phyloP scores from a whole-genome alignment of 352 stramenopile species.

The Globisporangium ultimum region DNA sequence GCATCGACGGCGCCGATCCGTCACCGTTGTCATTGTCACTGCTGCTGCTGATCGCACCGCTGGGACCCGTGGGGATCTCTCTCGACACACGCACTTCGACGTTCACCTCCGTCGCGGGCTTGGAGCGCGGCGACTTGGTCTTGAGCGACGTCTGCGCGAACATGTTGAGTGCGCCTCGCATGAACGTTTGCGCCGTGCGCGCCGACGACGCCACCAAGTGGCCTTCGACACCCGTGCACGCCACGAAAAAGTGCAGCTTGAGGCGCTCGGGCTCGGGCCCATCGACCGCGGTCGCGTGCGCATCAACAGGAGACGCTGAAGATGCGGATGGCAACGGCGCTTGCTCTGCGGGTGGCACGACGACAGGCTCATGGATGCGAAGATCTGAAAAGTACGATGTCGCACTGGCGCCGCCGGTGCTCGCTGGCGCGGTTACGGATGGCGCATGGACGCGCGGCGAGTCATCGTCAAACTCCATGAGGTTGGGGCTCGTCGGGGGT shows the following conservation, averaged over 20 bases:
- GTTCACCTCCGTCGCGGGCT: slow-evolving; percentile 57
- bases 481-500: slow-evolving; percentile 26
- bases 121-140: slow-evolving; percentile 43
- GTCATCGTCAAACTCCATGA: slow-evolving; percentile 49
- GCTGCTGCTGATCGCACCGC: neutral
- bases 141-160: slow-evolving; percentile 35
- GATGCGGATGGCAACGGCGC: neutral
- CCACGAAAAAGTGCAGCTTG: slow-evolving; percentile 69
- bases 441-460: slow-evolving; percentile 12
- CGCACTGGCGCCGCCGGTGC: neutral
- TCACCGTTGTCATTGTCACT: neutral
- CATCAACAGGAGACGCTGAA: no score
- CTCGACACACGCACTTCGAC: slow-evolving; percentile 59
- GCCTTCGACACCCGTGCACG: slow-evolving; percentile 58
- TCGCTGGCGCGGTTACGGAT: slow-evolving; percentile 4
- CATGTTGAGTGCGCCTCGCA: slow-evolving; percentile 75
- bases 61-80: slow-evolving; percentile 30
- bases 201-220: slow-evolving; percentile 36
- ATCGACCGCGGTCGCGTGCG: neutral
- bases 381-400: slow-evolving; percentile 14
- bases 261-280: slow-evolving; percentile 9
- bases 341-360: neutral
- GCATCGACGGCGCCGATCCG: no score
- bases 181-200: slow-evolving; percentile 65
- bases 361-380: slow-evolving; percentile 6